Base-by-base conservation (phyloP, 1,139 yeast species). In the Pneumocystis oryctolagi region DNA sequence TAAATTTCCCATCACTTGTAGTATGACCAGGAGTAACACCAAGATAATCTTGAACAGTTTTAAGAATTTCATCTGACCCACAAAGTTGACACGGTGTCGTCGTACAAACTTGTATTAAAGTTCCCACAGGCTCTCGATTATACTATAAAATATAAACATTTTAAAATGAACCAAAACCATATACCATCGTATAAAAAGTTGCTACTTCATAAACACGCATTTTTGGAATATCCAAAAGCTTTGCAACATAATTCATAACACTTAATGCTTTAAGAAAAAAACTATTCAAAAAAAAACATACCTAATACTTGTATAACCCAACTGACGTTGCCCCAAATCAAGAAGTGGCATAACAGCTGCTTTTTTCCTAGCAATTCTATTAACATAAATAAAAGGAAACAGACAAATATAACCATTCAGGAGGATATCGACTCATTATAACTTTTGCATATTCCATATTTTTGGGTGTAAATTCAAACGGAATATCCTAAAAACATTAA, bases 161-260 rank as follows among this genome's bases (percentile, higher is more conserved):
- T 57, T 20, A 12, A 16, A 28, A 9, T 35, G 14, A 30, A 25
- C 3, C 5, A 5, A 39, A 20, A 12, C 4, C 5, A 57, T 57
- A 35, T 57, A 39, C 40, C 96, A 88, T 88, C 70, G 96, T 87
- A 77, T 88, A 88, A 77, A 88, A 88, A 61, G 95, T 86, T 57
- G 96, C 96, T 66, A 88, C 96, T 74, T 88, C 61, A 74, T 88
- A 88, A 39, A 88, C 96, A 77, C 96, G 83, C 96, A 88, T 88
- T 67, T 95, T 95, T 39, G 96, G 96, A 85, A 88, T 85, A 71
- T 87, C 92, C 71, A 87, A 80, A 71, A 85, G 72, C 75, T 85
- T 83, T 66, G 95, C 96, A 59, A 88, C 95, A 73, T 90, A 89
- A 77, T 90, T 89, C 92, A 92, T 87, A 67, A 89, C 96, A 34